Base-by-base conservation (phyloP, 495 filamentous ascomycete species). In the Collariella sp. region DNA sequence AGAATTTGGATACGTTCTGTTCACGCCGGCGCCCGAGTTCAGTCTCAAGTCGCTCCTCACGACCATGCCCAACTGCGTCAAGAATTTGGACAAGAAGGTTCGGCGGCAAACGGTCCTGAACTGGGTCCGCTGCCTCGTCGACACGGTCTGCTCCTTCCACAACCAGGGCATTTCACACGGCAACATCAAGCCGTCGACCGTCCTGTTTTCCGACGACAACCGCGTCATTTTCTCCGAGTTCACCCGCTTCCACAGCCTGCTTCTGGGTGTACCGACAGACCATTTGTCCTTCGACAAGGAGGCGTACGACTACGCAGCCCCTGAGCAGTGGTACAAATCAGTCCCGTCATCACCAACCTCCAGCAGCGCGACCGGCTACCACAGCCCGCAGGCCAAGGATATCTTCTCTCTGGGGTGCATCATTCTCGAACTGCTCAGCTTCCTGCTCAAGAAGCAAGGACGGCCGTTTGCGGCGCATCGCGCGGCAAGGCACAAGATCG, bases 51-150 rank as follows among this genome's bases (percentile, higher is more conserved):
- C 79, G 2, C 89, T 95, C 68, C 72, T 96, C 39, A 79, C 83
- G 12, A 84, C 84, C 38, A 74, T 76, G 18, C 86, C 86, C 2
- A 69, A 74, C 40, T 70, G 70, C 5, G 81, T 90, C 70, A 90
- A 91, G 63, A 77, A 77, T 3, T 70, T 95, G 2, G 64, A 82
- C 2, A 95, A 94, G 64, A 73, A 81, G 51, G 77, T 80, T n/a
- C 81, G 87, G 24, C 79, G 85, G 26, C 69, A 76, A 29, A 74
- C 84, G 3, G 67, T 95, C 15, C 74, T 95, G 61, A 83, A 86
- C 58, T 96, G 91, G 91, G 81, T 91, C 38, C 88, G 90, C 67
- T 96, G 91, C 63, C 77, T 97, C 2, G 76, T 81, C 0, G 85
- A 89, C 57, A 87, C 85, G 10, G 63, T 95, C 20, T 82, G 84